phyloP scores from a whole-genome alignment of 2,329 filamentous ascomycete species.

The Aureobasidium sp. region DNA sequence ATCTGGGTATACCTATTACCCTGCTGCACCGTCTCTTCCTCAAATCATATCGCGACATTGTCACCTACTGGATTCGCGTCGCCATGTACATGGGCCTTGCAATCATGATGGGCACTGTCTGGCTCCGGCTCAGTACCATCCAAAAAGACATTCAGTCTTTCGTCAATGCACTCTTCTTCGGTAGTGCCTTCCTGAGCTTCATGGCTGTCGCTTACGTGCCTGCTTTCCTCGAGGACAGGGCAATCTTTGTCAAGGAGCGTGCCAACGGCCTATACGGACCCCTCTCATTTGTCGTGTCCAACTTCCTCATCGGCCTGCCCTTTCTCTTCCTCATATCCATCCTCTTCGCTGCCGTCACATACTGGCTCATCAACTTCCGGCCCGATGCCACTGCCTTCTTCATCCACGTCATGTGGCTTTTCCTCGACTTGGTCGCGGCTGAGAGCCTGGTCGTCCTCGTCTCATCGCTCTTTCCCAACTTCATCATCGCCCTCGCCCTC shows the following conservation, averaged over 20 bases:
- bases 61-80: slow-evolving; percentile 72
- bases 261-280: slow-evolving; percentile 73
- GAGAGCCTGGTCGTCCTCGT: slow-evolving; percentile 75
- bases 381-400: slow-evolving; percentile 61
- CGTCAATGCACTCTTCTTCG: slow-evolving; percentile 64
- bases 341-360: slow-evolving; percentile 66
- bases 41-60: slow-evolving; percentile 72
- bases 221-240: slow-evolving; percentile 68
- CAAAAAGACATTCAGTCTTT: slow-evolving; percentile 71
- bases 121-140: slow-evolving; percentile 60
- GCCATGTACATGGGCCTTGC: slow-evolving; percentile 73
- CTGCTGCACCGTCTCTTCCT: slow-evolving; percentile 71
- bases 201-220: slow-evolving; percentile 69
- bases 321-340: slow-evolving; percentile 71
- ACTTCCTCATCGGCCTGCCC: slow-evolving; percentile 73
- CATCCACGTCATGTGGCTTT: slow-evolving; percentile 74
- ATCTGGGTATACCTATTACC: slow-evolving; percentile 29
- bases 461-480: slow-evolving; percentile 63
- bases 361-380: slow-evolving; percentile 73
- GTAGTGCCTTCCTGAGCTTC: slow-evolving; percentile 43
- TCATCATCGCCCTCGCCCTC: slow-evolving; percentile 68
- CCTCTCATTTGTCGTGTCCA: slow-evolving; percentile 61
- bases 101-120: slow-evolving; percentile 81
- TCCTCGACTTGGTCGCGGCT: slow-evolving; percentile 73
- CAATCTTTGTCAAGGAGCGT: slow-evolving; percentile 65